Base-by-base conservation (phyloP, 352 stramenopile species). In the Sclerospora graminicola region DNA sequence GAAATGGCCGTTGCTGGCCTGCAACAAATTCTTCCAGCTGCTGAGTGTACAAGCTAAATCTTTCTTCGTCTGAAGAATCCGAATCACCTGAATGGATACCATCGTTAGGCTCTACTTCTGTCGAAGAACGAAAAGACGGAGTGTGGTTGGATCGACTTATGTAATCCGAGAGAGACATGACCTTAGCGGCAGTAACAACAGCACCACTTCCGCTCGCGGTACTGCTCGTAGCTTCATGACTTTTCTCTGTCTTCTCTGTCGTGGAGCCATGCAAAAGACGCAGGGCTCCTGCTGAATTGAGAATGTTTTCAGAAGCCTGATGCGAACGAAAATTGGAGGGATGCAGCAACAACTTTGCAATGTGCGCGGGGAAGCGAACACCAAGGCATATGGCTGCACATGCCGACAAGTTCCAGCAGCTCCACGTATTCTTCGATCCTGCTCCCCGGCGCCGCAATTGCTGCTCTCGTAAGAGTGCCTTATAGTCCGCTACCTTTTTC, bases 401-500 rank as follows among this genome's bases (percentile, higher is more conserved):
- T 1, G 74, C 79, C 15, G 79, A 84, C 13, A 95, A 24, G 19
- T 87, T 89, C 82, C 82, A 95, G 46, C 82, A 93, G 28, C 82
- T 92, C 77, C 81, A 91, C 1, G 82, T 92, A 42, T 89, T 90
- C 51, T 95, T 95, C 10, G 81, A 86, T 16, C 79, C 72, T 13
- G 77, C 67, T 18, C 83, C 84, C 30, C 83, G 79, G 4, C 85
- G 71, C 23, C 82, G 66, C 21, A 94, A 61, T 48, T 94, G 82
- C 43, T 94, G 84, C 49, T 96, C 83, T 19, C 89, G 80, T 11
- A 97, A 57, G 26, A 97, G 44, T 2, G 78, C 79, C 50, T 99
- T 99, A 65, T 97, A 99, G 39, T 98, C 88, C 19, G 98, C 78
- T 10, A 89, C 88, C 51, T 98, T 97, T 60, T 99, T 99, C 0